A percentile compares a stretch with the other conserved stretches of the same genome.
Evolutionary conservation across 1,284 basidiomycete genomes (phyloP).

Genomic region (Leccinum ponderosum): DNA sequence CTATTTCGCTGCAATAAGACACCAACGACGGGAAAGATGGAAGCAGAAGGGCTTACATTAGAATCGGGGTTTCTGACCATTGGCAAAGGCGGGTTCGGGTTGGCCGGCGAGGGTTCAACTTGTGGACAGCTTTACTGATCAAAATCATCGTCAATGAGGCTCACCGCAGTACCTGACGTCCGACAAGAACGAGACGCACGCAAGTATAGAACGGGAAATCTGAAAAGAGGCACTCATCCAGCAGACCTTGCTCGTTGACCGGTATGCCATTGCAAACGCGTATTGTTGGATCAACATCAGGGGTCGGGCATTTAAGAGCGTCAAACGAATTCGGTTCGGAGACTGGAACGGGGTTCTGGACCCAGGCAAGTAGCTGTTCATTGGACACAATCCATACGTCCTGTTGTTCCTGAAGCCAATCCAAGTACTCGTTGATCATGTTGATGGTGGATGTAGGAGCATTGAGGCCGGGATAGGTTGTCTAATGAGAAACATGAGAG

Average conservation of each 20-base stretch:
- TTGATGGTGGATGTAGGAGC: neutral
- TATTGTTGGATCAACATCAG: neutral
- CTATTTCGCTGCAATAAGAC: slow-evolving; percentile 33
- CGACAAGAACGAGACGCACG: neutral
- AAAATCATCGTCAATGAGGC: neutral
- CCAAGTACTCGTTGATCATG: slow-evolving; percentile 2
- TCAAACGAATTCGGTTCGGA: neutral
- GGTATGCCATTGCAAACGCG: neutral
- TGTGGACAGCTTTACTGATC: slow-evolving; percentile 45
- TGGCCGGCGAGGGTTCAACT: slow-evolving; percentile 49
- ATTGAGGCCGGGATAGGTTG: slow-evolving; percentile 1
- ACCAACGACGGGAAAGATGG: neutral
- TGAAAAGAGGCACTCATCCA: neutral
- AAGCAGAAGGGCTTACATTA: slow-evolving; percentile 44
- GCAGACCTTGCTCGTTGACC: neutral
- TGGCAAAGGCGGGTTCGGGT: slow-evolving; percentile 60
- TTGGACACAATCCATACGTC: neutral
- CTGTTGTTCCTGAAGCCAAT: slow-evolving; percentile 2
- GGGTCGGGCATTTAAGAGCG: neutral
- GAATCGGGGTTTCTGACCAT: slow-evolving; percentile 42
- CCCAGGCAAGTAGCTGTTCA: neutral
- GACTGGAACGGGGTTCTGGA: neutral
- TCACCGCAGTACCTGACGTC: neutral
- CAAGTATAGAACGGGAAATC: slow-evolving; percentile 3
- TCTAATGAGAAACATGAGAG: neutral